Conservation (phyloP, 169 alveolate genomes). For the Theileria equi region DNA sequence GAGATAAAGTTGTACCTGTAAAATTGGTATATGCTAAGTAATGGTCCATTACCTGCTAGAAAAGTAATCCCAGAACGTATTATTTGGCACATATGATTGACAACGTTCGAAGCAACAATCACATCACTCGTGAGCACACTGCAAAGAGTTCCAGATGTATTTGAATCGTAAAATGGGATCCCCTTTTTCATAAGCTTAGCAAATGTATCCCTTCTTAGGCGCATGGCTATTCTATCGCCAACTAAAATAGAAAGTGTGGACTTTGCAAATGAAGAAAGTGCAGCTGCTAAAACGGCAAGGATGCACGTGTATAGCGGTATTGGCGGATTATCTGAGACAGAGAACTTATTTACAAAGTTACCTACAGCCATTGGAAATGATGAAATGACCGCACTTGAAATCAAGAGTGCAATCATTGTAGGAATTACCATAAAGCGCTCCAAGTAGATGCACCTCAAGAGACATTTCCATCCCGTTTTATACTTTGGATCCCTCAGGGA, state of each 20-base stretch:
- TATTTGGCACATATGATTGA: constrained; percentile 30
- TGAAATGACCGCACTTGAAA: constrained; percentile 33
- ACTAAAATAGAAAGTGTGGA: constrained; percentile 24
- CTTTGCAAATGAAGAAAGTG: constrained; percentile 29
- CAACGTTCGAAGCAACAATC: constrained; percentile 48
- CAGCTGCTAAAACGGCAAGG: constrained; percentile 2
- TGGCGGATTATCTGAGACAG: constrained; percentile 10
- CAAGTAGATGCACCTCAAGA: constrained; percentile 4
- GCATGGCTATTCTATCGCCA: constrained; percentile 48
- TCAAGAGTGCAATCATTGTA: constrained; percentile 27
- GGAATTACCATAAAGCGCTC: constrained; percentile 29
- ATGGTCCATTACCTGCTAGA: constrained; percentile 2
- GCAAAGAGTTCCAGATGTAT: constrained; percentile 56
- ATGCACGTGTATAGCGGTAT: constrained; percentile 10
- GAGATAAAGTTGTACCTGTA: constrained; percentile 25
- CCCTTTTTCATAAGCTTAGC: constrained; percentile 55
- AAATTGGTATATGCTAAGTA: background rate
- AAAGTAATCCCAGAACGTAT: constrained; percentile 25
- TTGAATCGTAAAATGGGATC: constrained; percentile 54
- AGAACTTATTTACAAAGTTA: constrained; percentile 18
- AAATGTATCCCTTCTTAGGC: constrained; percentile 56
- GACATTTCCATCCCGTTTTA: constrained; percentile 11
- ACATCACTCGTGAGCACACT: constrained; percentile 58
- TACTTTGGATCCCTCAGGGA: no score
- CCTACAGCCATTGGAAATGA: constrained; percentile 42